Conservation (phyloP, 2,329 filamentous ascomycete genomes). For the Orbilia oligospora region DNA sequence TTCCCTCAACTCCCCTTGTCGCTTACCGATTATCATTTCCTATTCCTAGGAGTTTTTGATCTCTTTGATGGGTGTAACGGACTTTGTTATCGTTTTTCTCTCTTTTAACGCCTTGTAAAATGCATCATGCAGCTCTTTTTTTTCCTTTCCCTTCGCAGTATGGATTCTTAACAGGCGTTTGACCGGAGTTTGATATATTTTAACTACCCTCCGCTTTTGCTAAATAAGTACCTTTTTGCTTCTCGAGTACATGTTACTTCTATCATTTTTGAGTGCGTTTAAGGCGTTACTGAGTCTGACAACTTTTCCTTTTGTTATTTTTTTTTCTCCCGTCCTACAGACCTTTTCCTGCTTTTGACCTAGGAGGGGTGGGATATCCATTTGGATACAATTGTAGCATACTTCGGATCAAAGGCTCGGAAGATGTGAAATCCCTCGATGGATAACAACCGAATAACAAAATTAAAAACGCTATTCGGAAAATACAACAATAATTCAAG, state of each 20-base stretch:
- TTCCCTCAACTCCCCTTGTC: slow-evolving; percentile 21
- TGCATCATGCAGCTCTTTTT: slow-evolving; percentile 46
- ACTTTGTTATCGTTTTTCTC: slow-evolving; percentile 27
- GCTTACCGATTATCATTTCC: slow-evolving; percentile 47
- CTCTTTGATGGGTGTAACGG: slow-evolving; percentile 52
- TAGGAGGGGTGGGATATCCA: slow-evolving; percentile 20
- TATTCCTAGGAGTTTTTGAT: slow-evolving; percentile 40
- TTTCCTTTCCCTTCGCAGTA: background rate
- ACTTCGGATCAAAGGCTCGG: slow-evolving; percentile 31
- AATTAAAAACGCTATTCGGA: slow-evolving; percentile 16
- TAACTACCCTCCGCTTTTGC: slow-evolving; percentile 34
- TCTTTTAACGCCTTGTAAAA: slow-evolving; percentile 53
- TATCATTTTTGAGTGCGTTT: slow-evolving; percentile 59
- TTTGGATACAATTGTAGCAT: slow-evolving; percentile 35
- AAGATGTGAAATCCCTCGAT: slow-evolving; percentile 19
- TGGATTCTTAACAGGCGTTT: slow-evolving; percentile 41
- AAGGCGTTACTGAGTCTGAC: slow-evolving; percentile 48
- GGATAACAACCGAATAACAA: slow-evolving; percentile 33
- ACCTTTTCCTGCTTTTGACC: slow-evolving; percentile 35
- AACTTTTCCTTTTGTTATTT: slow-evolving; percentile 10
- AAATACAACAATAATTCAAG: slow-evolving; percentile 23
- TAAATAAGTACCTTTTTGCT: slow-evolving; percentile 20
- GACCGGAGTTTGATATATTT: slow-evolving; percentile 46
- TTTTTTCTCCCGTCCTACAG: slow-evolving; percentile 13
- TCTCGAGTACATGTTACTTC: slow-evolving; percentile 28